Evolutionary conservation across 139 green algal genomes (phyloP), one percentile per base, ranked within the genome.

Genomic region (Haematococcus lacustris): DNA sequence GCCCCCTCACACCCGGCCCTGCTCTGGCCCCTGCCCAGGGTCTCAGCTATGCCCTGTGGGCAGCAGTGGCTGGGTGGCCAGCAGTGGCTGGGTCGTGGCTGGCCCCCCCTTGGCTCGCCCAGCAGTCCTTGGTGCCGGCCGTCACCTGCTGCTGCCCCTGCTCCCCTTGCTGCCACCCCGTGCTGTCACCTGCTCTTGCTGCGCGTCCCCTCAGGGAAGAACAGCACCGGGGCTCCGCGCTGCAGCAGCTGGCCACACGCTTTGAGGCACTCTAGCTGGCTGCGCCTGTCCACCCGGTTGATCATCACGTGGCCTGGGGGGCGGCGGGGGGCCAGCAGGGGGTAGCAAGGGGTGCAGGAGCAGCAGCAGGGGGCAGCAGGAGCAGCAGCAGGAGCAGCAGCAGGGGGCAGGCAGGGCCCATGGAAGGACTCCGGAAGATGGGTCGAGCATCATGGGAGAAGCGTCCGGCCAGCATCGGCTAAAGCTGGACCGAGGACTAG

Each of bases 241-340:
- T 67, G 53, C 43, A 98, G 88, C 76, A 97, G 76, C 30, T 90
- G 75, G 1, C 81, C 71, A 80, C 95, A 98, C 53, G 85, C 78
- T 78, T 92, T 89, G 69, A 99, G 74, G 76, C 85, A 93, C 70
- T 95, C 86, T 64, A 97, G 77, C 84, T 97, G 92, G 70, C 79
- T 91, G 41, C 87, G 78, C n/a, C 83, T 82, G 80, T 99, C 94
- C 43, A 92, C 84, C 9, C 95, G 80, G 80, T 98, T 94, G 41
- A 98, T 79, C 76, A 82, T 85, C 0, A 98, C 82, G 79, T 97
- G 93, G 40, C 93, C 89, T 92, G 83, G 25, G 53, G 9, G 53
- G 4, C 40, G 17, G 32, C 13, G 17, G 5, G 28, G 25, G n/a
- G n/a, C n/a, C 57, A 65, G n/a, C 43, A 53, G 43, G 43, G 43